A percentile compares a stretch with the other conserved stretches of the same genome.
phyloP scores from a whole-genome alignment of 345 rosid species.

The Citrus sinensis region DNA sequence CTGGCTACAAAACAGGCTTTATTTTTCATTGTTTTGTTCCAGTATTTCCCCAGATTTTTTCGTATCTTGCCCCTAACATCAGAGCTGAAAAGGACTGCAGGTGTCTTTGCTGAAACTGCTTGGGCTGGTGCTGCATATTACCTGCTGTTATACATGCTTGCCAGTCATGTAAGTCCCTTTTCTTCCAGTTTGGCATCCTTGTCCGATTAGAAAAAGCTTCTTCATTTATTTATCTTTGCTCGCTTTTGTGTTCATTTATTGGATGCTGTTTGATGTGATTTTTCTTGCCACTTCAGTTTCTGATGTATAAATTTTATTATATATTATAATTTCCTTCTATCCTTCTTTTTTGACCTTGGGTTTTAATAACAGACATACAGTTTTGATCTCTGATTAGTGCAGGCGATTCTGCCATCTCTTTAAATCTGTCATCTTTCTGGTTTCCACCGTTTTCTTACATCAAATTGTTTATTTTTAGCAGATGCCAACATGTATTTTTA shows the following conservation, averaged over 20 bases:
- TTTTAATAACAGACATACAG: not conserved
- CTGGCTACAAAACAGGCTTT: constrained; percentile 71
- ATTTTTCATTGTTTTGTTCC: constrained; percentile 61
- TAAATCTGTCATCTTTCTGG: not conserved
- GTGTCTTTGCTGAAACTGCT: constrained; percentile 94
- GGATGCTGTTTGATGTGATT: not conserved
- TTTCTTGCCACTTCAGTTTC: constrained; percentile 2
- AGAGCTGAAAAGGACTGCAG: constrained; percentile 92
- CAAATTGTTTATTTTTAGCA: not conserved
- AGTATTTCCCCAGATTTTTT: constrained; percentile 67
- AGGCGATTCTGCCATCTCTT: not conserved
- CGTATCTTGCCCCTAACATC: constrained; percentile 72
- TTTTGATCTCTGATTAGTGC: not conserved
- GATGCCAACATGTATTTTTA: not conserved
- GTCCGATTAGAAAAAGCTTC: not conserved
- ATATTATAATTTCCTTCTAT: not conserved
- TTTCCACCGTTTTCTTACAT: not conserved
- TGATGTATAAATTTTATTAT: not conserved
- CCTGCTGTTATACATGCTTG: constrained; percentile 91
- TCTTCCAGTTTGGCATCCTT: not conserved
- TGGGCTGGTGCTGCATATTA: constrained; percentile 99
- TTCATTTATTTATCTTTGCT: not conserved
- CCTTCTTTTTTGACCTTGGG: constrained; percentile 4
- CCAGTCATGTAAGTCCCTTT: constrained; percentile 83
- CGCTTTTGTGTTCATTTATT: not conserved